Percentiles rank a stretch among this genome's conserved stretches.
Evolutionary conservation across 345 rosid genomes (phyloP).

Genomic region (Fremontodendron californicum): DNA sequence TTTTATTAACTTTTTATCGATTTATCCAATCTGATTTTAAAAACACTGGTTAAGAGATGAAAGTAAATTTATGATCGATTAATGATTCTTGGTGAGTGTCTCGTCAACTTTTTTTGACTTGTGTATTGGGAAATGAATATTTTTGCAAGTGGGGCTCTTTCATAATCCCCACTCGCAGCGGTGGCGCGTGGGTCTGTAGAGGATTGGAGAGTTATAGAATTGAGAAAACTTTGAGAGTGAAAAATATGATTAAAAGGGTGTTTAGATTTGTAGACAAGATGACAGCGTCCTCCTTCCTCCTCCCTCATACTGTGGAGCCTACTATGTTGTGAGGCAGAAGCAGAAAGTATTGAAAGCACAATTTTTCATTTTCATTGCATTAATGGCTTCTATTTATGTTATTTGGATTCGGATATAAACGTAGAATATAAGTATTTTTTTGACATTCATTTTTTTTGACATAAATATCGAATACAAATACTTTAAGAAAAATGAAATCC

Average conservation of each 20-base stretch:
- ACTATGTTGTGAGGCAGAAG: not conserved
- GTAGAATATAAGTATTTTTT: too few relatives aligned
- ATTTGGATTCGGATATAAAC: too few relatives aligned
- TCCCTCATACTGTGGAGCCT: not conserved
- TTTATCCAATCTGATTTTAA: too few relatives aligned
- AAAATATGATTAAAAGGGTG: not conserved
- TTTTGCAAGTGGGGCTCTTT: not conserved
- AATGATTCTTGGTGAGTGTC: not conserved
- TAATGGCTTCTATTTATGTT: not conserved
- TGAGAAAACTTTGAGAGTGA: not conserved
- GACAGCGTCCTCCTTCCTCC: not conserved
- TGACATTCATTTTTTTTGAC: too few relatives aligned
- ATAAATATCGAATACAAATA: too few relatives aligned
- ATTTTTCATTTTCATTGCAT: not conserved
- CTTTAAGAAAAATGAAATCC: too few relatives aligned
- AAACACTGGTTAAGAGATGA: too few relatives aligned
- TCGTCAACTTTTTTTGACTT: not conserved
- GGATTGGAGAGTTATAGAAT: not conserved
- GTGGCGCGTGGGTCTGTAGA: constrained; percentile 16
- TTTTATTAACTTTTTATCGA: too few relatives aligned
- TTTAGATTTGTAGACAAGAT: not conserved
- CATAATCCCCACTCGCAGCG: not conserved
- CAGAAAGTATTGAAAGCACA: not conserved
- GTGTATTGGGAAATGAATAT: not conserved
- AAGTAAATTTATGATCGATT: constrained; percentile 8